phyloP scores from a whole-genome alignment of 768 basidiomycete genomes.

The Asterophora lycoperdoides region DNA sequence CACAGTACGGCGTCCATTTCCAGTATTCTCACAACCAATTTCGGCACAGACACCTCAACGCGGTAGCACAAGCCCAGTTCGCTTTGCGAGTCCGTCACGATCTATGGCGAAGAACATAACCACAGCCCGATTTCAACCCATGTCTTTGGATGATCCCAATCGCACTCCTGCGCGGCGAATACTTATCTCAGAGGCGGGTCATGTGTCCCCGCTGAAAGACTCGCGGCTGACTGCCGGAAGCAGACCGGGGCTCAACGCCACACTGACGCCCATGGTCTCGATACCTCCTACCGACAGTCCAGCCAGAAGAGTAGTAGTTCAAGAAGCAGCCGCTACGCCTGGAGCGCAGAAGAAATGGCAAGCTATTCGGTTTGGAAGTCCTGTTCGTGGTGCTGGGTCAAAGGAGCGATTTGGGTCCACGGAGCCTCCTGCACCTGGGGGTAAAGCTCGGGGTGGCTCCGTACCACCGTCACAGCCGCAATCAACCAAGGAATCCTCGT shows the following conservation, averaged over 20 bases:
- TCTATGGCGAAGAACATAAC: conserved; percentile 21
- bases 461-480: conserved; percentile 15
- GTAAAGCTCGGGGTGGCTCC: conserved; percentile 9
- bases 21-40: conserved; percentile 17
- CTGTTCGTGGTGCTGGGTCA: conserved; percentile 16
- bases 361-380: conserved; percentile 24
- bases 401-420: conserved; percentile 31
- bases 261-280: conserved; percentile 24
- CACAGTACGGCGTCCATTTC: conserved; percentile 1
- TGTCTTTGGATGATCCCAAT: conserved; percentile 31
- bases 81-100: conserved; percentile 18
- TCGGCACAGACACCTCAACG: conserved; percentile 17
- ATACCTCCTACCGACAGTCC: conserved; percentile 36
- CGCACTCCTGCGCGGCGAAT: conserved; percentile 66
- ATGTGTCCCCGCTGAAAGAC: conserved; percentile 45
- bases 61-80: conserved; percentile 12
- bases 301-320: conserved; percentile 32
- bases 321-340: conserved; percentile 33
- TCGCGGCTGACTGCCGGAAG: conserved; percentile 26
- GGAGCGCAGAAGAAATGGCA: conserved; percentile 27
- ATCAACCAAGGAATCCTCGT: conserved; percentile 6
- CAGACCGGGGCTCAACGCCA: conserved; percentile 7
- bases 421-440: conserved; percentile 18
- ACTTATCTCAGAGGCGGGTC: conserved; percentile 50
- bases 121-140: conserved; percentile 29